Conservation (phyloP, 2,329 filamentous ascomycete genomes). For the Dactylellina leptospora region DNA sequence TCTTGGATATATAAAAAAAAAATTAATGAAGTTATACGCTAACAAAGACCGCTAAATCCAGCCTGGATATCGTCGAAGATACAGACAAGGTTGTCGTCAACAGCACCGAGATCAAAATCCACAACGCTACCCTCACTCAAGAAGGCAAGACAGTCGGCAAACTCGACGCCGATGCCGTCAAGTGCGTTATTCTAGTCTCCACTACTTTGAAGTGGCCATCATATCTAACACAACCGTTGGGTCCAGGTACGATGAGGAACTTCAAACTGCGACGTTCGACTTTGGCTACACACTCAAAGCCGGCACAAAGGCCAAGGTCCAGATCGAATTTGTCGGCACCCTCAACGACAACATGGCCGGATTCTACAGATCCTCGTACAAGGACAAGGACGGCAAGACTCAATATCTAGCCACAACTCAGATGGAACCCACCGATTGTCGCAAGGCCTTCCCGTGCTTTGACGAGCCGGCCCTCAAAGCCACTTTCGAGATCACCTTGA, state of each 20-base stretch:
- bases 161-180: conserved; percentile 20
- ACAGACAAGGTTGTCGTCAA: conserved; percentile 87
- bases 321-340: conserved; percentile 78
- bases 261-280: conserved; percentile 81
- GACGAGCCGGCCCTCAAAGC: conserved; percentile 95
- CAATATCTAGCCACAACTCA: conserved; percentile 89
- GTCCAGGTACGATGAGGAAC: conserved; percentile 73
- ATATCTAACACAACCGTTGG: too few relatives aligned
- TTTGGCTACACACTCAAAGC: conserved; percentile 77
- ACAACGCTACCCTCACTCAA: conserved; percentile 71
- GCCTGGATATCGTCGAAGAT: conserved; percentile 71
- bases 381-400: conserved; percentile 78
- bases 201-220: too few relatives aligned
- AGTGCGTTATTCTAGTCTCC: conserved; percentile 54
- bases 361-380: conserved; percentile 96
- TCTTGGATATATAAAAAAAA: neutral
- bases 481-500: conserved; percentile 86
- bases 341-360: conserved; percentile 94
- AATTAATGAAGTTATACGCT: too few relatives aligned
- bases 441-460: conserved; percentile 92
- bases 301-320: conserved; percentile 79
- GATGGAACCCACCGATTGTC: conserved; percentile 94
- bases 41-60: too few relatives aligned
- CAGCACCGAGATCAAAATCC: conserved; percentile 84
- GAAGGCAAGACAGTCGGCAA: too few relatives aligned